A percentile compares a stretch with the other conserved stretches of the same genome.
These are phyloP conservation scores for Podaxis sp. DNA, from an alignment of 768 basidiomycete genomes.

Conservation along the genomic window DNA sequence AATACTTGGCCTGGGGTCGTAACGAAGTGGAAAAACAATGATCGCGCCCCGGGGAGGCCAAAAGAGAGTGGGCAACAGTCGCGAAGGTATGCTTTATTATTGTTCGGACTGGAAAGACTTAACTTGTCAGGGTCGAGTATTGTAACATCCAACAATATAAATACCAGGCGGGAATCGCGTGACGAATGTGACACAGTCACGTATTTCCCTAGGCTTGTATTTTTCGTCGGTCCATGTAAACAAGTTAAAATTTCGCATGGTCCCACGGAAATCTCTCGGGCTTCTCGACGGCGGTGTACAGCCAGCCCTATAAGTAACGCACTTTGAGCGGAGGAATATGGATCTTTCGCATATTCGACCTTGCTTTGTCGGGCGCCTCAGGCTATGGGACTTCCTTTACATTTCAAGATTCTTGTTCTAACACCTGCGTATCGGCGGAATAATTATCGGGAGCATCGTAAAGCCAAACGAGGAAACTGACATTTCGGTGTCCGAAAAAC, in stretches of 20 bases:
- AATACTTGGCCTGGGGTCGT: too few relatives aligned
- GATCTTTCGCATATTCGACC: not conserved
- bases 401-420: not conserved
- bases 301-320: not conserved
- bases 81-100: not conserved
- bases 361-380: not conserved
- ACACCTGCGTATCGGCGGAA: not conserved
- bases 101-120: not conserved
- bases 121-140: not conserved
- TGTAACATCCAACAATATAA: not conserved
- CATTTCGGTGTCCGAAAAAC: not conserved
- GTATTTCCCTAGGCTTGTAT: not conserved
- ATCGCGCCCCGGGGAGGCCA: not conserved
- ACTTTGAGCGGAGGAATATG: not conserved
- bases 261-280: not conserved
- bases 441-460: not conserved
- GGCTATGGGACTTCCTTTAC: not conserved
- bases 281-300: not conserved
- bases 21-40: not conserved
- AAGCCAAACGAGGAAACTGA: not conserved
- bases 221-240: not conserved
- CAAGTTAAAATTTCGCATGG: not conserved
- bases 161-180: not conserved
- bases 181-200: not conserved
- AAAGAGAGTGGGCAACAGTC: not conserved